phyloP scores from a whole-genome alignment of 1,284 basidiomycete genomes.

The Pascua sp. region DNA sequence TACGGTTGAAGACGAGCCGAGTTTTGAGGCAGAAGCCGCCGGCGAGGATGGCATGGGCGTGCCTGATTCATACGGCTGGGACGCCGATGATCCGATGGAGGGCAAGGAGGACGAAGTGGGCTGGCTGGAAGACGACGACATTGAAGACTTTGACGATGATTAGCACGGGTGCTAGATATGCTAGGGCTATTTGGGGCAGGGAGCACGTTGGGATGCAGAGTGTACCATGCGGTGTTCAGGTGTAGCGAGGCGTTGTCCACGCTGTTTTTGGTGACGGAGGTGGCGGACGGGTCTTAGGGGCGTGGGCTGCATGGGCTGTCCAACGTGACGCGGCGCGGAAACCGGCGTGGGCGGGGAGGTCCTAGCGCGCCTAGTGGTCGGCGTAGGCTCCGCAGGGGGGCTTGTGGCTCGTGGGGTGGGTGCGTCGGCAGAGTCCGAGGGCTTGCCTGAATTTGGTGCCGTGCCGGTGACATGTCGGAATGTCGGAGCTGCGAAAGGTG shows the following conservation, averaged over 20 bases:
- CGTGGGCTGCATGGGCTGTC: too few species aligned
- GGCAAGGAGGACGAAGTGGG: constrained; percentile 2
- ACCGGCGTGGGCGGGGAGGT: neutral
- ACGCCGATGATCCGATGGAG: constrained; percentile 1
- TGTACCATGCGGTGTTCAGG: neutral
- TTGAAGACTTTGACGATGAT: constrained; percentile 10
- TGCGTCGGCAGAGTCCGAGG: neutral
- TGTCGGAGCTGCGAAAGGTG: neutral
- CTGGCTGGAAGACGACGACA: constrained; percentile 19
- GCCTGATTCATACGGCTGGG: constrained; percentile 13
- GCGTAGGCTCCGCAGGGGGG: neutral
- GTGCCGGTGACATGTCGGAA: neutral
- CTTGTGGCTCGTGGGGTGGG: too few species aligned
- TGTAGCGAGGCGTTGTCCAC: too few species aligned
- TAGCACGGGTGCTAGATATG: neutral
- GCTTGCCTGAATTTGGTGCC: neutral
- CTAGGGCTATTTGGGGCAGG: too few species aligned
- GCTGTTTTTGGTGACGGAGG: too few species aligned
- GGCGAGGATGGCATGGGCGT: constrained; percentile 19
- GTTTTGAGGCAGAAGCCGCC: constrained; percentile 2
- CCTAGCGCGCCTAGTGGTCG: neutral
- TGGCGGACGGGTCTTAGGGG: too few species aligned
- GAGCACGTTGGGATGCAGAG: too few species aligned
- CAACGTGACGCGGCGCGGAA: too few species aligned
- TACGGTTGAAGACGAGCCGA: constrained; percentile 2